Base-by-base conservation (phyloP, 805 yeast genomes). In the Starmerella geochares region DNA sequence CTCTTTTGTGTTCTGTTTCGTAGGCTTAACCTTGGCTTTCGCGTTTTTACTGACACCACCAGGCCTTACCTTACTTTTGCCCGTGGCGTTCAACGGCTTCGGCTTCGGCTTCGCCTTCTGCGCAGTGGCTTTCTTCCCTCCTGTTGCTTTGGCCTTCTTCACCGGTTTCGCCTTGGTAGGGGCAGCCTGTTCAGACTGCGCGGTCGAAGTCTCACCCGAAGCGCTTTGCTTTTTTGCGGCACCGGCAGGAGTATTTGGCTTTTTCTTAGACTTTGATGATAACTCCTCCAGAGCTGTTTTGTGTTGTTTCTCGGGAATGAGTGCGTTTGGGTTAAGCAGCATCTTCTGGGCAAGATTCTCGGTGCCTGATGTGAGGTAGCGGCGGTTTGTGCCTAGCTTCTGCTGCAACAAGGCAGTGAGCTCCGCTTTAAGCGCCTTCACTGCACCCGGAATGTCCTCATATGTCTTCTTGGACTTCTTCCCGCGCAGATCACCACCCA, bases 381-480 rank as follows among this genome's bases (percentile, higher is more conserved):
- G 49, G 8, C 63, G 54, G 14, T 60, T 54, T 10, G 58, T 53
- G 7, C 63, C 60, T 1, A 66, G 55, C 36, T 57, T 54, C 36
- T 54, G 57, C 24, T 36, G 23, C 14, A 65, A 53, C 31, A 65
- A 51, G 9, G 29, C 38, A 27, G 51, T 38, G 9, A 65, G 58
- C 53, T 65, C 61, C 2, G 53, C 54, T 4, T 65, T 32, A 54
- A 53, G 36, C 19, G 25, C 41, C 21, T 28, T 27, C 32, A 53
- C 29, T 4, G 51, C 50, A 7, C 32, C 47, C 6, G 47, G 23
- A 20, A 45, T 33, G 8, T 35, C 28, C 8, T 47, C 39, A 24
- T 41, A 44, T 53, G 71, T 71, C 56, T 72, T 76, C 58, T 76
- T 75, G 50, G 27, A 21, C 24, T 72, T 72, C 58, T 84, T 75